These are phyloP conservation scores for Micractinium conductrix DNA, from an alignment of 139 green algal species.

Conservation along the genomic window DNA sequence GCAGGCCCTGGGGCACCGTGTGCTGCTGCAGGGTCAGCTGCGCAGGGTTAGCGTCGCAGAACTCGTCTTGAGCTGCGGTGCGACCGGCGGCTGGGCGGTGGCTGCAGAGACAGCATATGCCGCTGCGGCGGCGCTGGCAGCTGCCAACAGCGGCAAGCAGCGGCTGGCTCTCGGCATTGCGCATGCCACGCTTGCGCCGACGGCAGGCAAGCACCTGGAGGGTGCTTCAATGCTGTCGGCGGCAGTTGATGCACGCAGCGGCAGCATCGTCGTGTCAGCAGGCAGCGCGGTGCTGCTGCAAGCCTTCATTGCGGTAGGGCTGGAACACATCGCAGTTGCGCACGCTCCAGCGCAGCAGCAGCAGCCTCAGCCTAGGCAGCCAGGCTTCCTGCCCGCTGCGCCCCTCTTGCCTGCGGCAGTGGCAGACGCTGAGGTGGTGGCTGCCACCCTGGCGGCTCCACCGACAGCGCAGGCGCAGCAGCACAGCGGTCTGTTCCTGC, in stretches of 20 bases:
- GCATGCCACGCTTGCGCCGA: neutral
- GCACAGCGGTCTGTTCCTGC: neutral
- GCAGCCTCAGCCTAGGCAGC: neutral
- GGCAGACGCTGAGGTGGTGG: neutral
- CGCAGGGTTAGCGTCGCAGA: neutral
- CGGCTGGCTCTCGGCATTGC: neutral
- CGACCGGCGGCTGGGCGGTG: conserved; percentile 2
- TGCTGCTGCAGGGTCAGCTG: conserved; percentile 6
- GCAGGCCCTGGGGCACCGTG: too few species aligned
- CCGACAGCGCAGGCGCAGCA: neutral
- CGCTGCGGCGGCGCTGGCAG: neutral
- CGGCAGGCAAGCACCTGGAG: neutral
- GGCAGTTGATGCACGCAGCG: neutral
- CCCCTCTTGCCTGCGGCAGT: neutral
- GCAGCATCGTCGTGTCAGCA: neutral
- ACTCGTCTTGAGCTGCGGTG: neutral
- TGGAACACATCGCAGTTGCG: neutral
- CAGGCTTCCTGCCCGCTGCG: too few species aligned
- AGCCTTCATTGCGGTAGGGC: neutral
- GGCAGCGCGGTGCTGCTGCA: neutral
- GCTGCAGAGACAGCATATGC: conserved; percentile 4
- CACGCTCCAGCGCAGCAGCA: neutral
- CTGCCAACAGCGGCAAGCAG: neutral
- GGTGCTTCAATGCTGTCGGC: neutral
- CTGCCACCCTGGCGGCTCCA: neutral